Evolutionary conservation across 768 basidiomycete genomes (phyloP), one percentile per base, ranked within the genome.

Genomic region (Boletellus sp.): DNA sequence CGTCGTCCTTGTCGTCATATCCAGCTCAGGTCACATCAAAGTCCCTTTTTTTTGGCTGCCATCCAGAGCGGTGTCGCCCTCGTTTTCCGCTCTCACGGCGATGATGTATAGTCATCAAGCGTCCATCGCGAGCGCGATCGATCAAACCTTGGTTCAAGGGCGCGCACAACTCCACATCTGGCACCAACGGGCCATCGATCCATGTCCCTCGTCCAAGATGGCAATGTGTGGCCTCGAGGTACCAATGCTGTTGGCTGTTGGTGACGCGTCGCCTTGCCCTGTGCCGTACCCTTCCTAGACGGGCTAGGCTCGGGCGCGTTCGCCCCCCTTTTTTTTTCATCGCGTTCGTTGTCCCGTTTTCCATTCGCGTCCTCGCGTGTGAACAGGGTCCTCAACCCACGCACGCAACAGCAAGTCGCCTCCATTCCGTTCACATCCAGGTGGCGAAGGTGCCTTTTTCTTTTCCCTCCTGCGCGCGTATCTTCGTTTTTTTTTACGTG

Each of bases 121-220:
- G 40, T 49, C 59, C 44, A 57, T 60, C 47, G 20, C 13, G 19
- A 40, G 16, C 36, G 36, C 33, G 36, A 58, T 58, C 44, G 48
- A 61, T 58, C 33, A 44, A 60, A 60, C 59, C 46, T 61, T 60
- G 42, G 19, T 22, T 46, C 17, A 42, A 17, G 48, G 42, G 20
- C 38, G n/a, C n/a, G n/a, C 48, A 23, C 28, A 48, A 10, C 19
- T 34, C 59, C 47, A 6, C 39, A 57, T 49, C 9, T 10, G 47
- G 55, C 38, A 33, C 45, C 17, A 17, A 43, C 0, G 9, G 2
- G 0, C 42, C 42, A 60, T 60, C 56, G 50, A 60, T 58, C 28
- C 13, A 11, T 42, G 28, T 19, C 13, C 1, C 6, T 23, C 2
- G 5, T 23, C 34, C 36, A 34, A 54, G 23, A 50, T 49, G 45